Conservation (phyloP, 1,139 yeast genomes). For the Yamadazyma epiphylla region DNA sequence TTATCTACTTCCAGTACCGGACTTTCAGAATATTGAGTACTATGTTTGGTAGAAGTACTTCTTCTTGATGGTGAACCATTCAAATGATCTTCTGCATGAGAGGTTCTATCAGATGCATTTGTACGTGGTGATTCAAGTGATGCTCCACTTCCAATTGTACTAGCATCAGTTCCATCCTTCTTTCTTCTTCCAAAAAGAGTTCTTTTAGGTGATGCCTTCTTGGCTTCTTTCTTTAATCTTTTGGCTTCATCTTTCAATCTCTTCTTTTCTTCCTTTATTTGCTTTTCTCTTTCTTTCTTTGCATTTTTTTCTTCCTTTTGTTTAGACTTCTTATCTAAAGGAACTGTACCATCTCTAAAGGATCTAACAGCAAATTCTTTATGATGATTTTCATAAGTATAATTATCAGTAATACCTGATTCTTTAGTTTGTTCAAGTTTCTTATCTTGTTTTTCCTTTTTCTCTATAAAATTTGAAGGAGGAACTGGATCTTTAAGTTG, state of each 20-base stretch:
- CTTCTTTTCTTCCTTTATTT: slow-evolving; percentile 14
- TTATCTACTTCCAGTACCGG: too few relatives aligned
- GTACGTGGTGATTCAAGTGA: neutral
- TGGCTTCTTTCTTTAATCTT: slow-evolving; percentile 9
- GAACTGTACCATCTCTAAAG: slow-evolving; percentile 22
- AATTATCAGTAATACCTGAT: slow-evolving; percentile 27
- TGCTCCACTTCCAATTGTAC: slow-evolving; percentile 7
- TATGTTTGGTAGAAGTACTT: too few relatives aligned
- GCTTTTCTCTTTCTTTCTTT: slow-evolving; percentile 15
- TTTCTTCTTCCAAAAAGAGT: slow-evolving; percentile 12
- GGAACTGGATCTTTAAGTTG: slow-evolving; percentile 1
- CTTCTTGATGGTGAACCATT: slow-evolving; percentile 4
- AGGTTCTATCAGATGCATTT: neutral
- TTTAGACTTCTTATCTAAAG: slow-evolving; percentile 24
- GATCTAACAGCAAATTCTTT: slow-evolving; percentile 36
- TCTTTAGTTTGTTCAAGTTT: slow-evolving; percentile 14
- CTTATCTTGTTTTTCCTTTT: slow-evolving; percentile 10
- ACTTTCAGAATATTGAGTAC: too few relatives aligned
- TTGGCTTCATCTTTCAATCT: slow-evolving; percentile 12
- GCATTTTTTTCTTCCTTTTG: slow-evolving; percentile 30
- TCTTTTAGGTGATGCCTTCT: slow-evolving; percentile 10
- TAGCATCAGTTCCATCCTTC: slow-evolving; percentile 6
- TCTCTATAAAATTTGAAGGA: slow-evolving; percentile 6
- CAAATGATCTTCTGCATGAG: neutral
- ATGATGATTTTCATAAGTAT: slow-evolving; percentile 37